These are phyloP conservation scores for Candida sonorensis DNA, from an alignment of 805 yeast species.

Conservation along the genomic window DNA sequence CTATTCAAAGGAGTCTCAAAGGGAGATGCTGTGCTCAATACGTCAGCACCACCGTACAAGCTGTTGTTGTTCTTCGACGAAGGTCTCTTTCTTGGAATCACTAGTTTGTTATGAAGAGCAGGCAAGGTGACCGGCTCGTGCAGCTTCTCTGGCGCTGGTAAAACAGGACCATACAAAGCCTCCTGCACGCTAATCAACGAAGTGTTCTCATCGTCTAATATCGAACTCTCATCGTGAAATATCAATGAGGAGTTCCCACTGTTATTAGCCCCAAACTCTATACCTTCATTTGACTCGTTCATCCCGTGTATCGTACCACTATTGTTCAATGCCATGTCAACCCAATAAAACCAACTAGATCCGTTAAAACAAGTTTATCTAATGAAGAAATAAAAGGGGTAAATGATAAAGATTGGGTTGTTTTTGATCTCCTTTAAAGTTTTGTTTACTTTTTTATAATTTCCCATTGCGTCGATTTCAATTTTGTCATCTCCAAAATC, in stretches of 20 bases:
- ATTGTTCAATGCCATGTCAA: too few species aligned
- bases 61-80: slow-evolving; percentile 4
- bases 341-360: too few species aligned
- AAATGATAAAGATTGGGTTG: too few species aligned
- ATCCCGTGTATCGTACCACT: too few species aligned
- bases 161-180: slow-evolving; percentile 17
- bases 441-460: too few species aligned
- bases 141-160: slow-evolving; percentile 22
- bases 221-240: slow-evolving; percentile 1
- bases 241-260: slow-evolving; percentile 1
- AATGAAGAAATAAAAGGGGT: too few species aligned
- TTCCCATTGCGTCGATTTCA: background rate
- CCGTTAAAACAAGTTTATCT: too few species aligned
- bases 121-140: slow-evolving; percentile 14
- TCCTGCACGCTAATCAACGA: slow-evolving; percentile 15
- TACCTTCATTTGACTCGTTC: too few species aligned
- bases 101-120: slow-evolving; percentile 9
- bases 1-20: slow-evolving; percentile 2
- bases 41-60: too few species aligned
- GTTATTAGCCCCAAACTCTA: background rate
- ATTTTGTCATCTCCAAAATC: too few species aligned
- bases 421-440: too few species aligned
- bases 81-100: slow-evolving; percentile 18
- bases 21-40: too few species aligned
- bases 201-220: slow-evolving; percentile 1